A percentile compares a stretch with the other conserved stretches of the same genome.
Evolutionary conservation across 2,329 filamentous ascomycete genomes (phyloP).

Genomic region (Didymella glomerata): DNA sequence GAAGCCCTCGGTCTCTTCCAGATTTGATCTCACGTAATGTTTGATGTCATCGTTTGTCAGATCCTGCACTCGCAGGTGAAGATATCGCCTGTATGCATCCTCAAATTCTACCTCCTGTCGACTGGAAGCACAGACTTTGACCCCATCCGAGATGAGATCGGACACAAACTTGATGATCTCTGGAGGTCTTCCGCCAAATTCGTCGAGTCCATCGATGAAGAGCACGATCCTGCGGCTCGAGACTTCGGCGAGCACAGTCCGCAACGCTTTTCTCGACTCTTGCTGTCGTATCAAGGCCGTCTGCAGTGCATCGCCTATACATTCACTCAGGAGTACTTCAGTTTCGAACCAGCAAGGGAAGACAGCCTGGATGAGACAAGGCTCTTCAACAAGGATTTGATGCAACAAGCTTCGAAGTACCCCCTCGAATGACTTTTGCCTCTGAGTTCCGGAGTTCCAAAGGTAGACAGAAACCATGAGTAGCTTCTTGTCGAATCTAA

Average conservation of each 20-base stretch:
- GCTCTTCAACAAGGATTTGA: slow-evolving; percentile 1
- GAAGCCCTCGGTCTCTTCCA: not conserved
- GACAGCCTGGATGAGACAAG: not conserved
- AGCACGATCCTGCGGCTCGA: slow-evolving; percentile 9
- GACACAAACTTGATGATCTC: slow-evolving; percentile 12
- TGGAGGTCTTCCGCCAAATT: slow-evolving; percentile 5
- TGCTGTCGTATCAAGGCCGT: no score
- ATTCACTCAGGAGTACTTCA: not conserved
- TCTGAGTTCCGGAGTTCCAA: slow-evolving; percentile 22
- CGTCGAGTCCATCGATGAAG: slow-evolving; percentile 21
- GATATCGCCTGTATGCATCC: slow-evolving; percentile 28
- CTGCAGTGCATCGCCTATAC: no score
- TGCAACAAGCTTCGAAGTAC: slow-evolving; percentile 16
- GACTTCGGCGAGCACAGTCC: not conserved
- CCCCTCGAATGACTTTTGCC: slow-evolving; percentile 23
- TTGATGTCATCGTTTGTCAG: slow-evolving; percentile 28
- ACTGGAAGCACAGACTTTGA: slow-evolving; percentile 40
- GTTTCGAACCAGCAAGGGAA: slow-evolving; percentile 6
- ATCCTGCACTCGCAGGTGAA: slow-evolving; percentile 20
- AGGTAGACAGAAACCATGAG: slow-evolving; percentile 9
- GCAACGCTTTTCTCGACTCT: not conserved
- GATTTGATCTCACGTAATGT: not conserved
- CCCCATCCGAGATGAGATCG: not conserved
- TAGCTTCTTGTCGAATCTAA: not conserved
- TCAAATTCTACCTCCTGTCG: slow-evolving; percentile 39